Evolutionary conservation across 1,284 basidiomycete species (phyloP), one percentile per base, ranked within the genome.

Genomic region (Trametes hirsuta): DNA sequence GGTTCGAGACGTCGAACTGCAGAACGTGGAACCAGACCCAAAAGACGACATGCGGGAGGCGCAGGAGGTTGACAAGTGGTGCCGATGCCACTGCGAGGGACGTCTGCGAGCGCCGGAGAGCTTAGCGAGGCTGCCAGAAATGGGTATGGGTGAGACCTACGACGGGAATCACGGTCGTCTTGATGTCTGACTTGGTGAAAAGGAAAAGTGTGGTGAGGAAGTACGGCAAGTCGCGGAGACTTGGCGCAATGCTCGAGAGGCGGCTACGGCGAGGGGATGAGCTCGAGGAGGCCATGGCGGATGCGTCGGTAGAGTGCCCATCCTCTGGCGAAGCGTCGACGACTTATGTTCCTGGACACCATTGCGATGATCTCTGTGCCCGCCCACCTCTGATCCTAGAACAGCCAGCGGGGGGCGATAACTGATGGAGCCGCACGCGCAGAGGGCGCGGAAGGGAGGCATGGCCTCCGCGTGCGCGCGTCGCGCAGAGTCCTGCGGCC

Each of bases 11-110:
- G 45, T 76, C 71, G 65, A 69, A 72, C 18, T 77, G 77, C 6
- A 82, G 68, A 10, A 80, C 62, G 53, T 80, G 75, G 0, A 79
- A 54, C 80, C 79, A 81, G n/a, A 75, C 73, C 80, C 81, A 81
- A 15, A 74, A 56, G 1, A 72, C 49, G n/a, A 59, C 58, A 22
- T 57, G 68, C 0, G 64, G 58, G 0, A 75, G 47, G 1, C 60
- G 61, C 3, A 45, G 24, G 5, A 58, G n/a, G 9, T 60, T 69
- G 3, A 66, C 47, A 1, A 70, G 18, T 0, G 76, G 73, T 0
- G 76, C 72, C 3, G 74, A 66, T 3, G 70, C 72, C 44, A 48
- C 62, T 1, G 76, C 74, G 24, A 76, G 75, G n/a, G 71, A 52
- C 4, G 72, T 73, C 78, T 80, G 53, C 14, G 42, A 21, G 25